Evolutionary conservation across 108 stramenopile genomes (phyloP).

Genomic region (Stephanodiscus minutulus): DNA sequence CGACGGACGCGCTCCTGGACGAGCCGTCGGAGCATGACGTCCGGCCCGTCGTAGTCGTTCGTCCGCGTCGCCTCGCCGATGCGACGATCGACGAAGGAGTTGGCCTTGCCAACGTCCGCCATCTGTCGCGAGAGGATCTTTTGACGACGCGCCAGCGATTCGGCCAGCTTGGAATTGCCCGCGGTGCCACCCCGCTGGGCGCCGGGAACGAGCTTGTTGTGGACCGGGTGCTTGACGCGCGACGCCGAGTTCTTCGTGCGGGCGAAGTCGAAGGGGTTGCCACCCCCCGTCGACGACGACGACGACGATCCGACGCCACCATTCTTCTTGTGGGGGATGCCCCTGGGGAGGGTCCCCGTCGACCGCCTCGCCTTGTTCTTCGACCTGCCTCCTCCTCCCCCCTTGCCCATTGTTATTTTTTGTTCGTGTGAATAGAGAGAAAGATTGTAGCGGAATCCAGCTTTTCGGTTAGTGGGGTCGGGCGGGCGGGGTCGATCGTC

Average conservation of each 20-base stretch:
- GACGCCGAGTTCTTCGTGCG: slow-evolving; percentile 49
- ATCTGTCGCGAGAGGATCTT: not conserved
- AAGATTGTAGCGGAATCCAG: not conserved
- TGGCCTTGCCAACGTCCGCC: slow-evolving; percentile 39
- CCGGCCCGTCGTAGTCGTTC: slow-evolving; percentile 35
- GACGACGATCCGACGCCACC: slow-evolving; percentile 11
- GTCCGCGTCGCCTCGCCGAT: slow-evolving; percentile 68
- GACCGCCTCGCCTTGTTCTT: slow-evolving; percentile 74
- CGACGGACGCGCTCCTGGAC: slow-evolving; percentile 75
- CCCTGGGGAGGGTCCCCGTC: slow-evolving; percentile 63
- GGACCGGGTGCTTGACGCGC: slow-evolving; percentile 71
- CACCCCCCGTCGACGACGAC: not conserved
- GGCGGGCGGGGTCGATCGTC: not conserved
- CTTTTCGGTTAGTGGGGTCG: not conserved
- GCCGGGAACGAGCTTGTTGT: slow-evolving; percentile 53
- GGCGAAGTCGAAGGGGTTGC: slow-evolving; percentile 73
- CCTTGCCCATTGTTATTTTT: slow-evolving; percentile 52
- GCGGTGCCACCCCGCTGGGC: not conserved
- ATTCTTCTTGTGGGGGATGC: slow-evolving; percentile 55
- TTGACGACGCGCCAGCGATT: slow-evolving; percentile 23
- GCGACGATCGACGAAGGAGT: slow-evolving; percentile 75
- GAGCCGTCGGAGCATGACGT: slow-evolving; percentile 78
- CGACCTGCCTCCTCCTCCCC: slow-evolving; percentile 30
- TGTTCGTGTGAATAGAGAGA: slow-evolving; percentile 1
- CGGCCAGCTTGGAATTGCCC: slow-evolving; percentile 20